Evolutionary conservation across 1,284 basidiomycete genomes (phyloP).

Genomic region (Fomitopsis betulina): DNA sequence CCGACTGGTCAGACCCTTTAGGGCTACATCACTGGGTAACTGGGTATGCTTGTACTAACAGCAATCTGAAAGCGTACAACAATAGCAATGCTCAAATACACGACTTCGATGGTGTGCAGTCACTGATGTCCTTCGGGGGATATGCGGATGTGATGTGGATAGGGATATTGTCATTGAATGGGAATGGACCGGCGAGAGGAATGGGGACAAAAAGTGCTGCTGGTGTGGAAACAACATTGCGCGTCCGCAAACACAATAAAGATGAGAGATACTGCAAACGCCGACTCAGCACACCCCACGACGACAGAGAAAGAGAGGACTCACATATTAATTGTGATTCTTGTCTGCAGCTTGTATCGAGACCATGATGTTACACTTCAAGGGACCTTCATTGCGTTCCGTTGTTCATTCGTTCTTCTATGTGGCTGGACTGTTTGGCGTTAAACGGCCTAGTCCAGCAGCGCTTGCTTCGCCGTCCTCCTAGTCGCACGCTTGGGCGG

Average conservation of each 20-base stretch:
- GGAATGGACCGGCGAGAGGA: neutral
- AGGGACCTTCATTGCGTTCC: neutral
- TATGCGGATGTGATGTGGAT: neutral
- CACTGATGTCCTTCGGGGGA: neutral
- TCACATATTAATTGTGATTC: neutral
- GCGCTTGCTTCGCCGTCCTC: neutral
- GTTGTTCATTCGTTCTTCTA: neutral
- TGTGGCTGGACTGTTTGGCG: neutral
- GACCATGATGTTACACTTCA: neutral
- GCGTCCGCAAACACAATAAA: neutral
- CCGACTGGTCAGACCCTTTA: neutral
- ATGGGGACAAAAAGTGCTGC: neutral
- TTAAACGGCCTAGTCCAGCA: neutral
- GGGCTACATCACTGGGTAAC: neutral
- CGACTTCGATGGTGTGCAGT: neutral
- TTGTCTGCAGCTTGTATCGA: neutral
- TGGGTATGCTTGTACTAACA: neutral
- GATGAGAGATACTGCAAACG: neutral
- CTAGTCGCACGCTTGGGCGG: conserved; percentile 1
- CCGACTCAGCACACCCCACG: neutral
- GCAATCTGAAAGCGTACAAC: neutral
- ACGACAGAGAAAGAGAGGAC: neutral
- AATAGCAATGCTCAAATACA: conserved; percentile 1
- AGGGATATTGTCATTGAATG: neutral
- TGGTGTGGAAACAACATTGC: neutral